Percentiles rank a stretch among this genome's conserved stretches.
Conservation (phyloP, 345 rosid genomes). For the Crucihimalaya himalaica region DNA sequence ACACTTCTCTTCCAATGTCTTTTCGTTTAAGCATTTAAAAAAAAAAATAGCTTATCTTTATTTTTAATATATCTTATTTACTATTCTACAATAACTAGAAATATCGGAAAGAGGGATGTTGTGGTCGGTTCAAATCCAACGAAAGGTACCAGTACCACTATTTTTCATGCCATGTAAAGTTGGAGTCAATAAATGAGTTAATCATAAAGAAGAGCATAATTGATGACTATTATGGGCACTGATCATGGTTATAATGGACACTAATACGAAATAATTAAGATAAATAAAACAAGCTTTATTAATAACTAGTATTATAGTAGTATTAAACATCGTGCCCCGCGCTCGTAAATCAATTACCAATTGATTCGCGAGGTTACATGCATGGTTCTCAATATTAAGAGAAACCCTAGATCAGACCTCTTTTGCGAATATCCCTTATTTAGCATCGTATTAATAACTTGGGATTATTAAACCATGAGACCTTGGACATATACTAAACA, state of each 20-base stretch:
- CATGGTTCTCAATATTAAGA: constrained; percentile 13
- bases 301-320: not conserved
- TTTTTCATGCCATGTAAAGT: not conserved
- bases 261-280: not conserved
- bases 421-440: not conserved
- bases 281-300: constrained; percentile 13
- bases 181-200: not conserved
- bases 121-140: constrained; percentile 27
- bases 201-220: constrained; percentile 27
- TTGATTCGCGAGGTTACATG: constrained; percentile 28
- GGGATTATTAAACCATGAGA: constrained; percentile 3
- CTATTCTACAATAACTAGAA: not conserved
- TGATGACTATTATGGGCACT: not conserved
- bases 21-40: not conserved
- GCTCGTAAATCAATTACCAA: constrained; percentile 20
- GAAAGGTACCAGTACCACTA: constrained; percentile 14
- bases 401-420: constrained; percentile 6
- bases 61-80: not conserved
- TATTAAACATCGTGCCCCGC: constrained; percentile 3
- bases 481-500: constrained; percentile 18
- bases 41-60: not conserved
- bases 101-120: not conserved
- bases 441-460: not conserved
- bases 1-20: constrained; percentile 16
- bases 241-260: not conserved